Evolutionary conservation across 148 eudicot species (phyloP), one percentile per base, ranked within the genome.

Genomic region (Fagopyrum tataricum): DNA sequence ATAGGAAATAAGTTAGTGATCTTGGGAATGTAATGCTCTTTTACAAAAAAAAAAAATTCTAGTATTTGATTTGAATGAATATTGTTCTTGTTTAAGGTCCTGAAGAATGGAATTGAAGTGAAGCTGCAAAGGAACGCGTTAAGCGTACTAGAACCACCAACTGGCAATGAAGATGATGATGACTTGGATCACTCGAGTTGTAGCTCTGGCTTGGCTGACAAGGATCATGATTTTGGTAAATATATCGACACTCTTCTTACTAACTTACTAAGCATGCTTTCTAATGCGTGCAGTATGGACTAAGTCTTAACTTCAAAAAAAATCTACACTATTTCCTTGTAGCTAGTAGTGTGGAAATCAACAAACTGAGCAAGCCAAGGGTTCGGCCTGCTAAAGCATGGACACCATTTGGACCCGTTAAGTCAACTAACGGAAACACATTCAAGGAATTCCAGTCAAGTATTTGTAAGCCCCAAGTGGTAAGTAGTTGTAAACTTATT

Each of bases 21-120:
- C 49, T 46, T 46, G 49, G 49, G 49, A 46, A 46, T 46, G 11
- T 2, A 46, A 46, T 46, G 49, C 11, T 46, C 49, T 46, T 49
- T 18, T 18, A 49, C 55, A 49, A 21, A 4, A 26, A 21, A 21
- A 9, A 18, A 62, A 62, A 26, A 20, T 62, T 11, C 14, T 26
- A 7, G 10, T 5, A 4, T 41, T 23, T 64, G 44, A 43, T 55
- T 31, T 31, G n/a, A 23, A n/a, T 64, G 18, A 42, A 20, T 20
- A 44, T 23, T 75, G 59, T 21, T 49, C 6, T 15, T 18, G 37
- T 56, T 74, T 71, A 52, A 94, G 98, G 98, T 94, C 77, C 71
- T 94, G 78, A 94, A 94, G 84, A 94, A 94, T 81, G 98, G 98
- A 18, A 87, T 88, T 76, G 98, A 94, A 76, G 98, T 94, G 70